Evolutionary conservation across 2,329 filamentous ascomycete genomes (phyloP).

Genomic region (Coniochaeta ligniaria): DNA sequence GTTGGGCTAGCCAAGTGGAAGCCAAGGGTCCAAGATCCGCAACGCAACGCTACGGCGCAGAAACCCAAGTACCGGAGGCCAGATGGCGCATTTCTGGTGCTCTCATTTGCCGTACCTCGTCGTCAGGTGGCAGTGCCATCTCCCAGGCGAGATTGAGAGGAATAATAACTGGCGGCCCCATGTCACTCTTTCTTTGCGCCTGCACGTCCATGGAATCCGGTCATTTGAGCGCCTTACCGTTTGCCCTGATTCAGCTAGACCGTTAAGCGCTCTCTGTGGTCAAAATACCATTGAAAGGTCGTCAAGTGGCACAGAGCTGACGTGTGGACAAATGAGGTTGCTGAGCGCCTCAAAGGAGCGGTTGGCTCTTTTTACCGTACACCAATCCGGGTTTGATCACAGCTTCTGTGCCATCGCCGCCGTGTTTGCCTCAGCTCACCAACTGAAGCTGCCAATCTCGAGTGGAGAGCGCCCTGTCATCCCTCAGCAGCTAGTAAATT

Average conservation of each 20-base stretch:
- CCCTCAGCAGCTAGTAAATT: neutral
- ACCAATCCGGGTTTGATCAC: neutral
- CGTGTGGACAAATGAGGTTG: neutral
- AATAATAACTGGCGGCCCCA: neutral
- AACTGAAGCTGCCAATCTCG: neutral
- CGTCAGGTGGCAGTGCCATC: constrained; percentile 1
- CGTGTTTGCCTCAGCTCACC: neutral
- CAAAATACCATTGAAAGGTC: neutral
- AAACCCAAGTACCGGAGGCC: neutral
- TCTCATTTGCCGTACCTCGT: neutral
- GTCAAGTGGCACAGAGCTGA: neutral
- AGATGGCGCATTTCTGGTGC: neutral
- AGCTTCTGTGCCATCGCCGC: neutral
- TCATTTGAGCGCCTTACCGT: neutral
- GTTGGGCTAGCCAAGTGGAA: no score
- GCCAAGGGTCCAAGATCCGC: neutral
- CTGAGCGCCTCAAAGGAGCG: neutral
- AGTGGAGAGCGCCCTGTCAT: neutral
- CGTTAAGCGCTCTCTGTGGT: neutral
- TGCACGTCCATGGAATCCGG: neutral
- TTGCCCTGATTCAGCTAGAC: neutral
- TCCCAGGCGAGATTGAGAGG: neutral
- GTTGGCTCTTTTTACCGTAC: neutral
- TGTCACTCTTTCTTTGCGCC: neutral
- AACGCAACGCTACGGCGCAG: neutral